Evolutionary conservation across 495 filamentous ascomycete species (phyloP), one percentile per base, ranked within the genome.

Genomic region (Penicillium samsonianum): DNA sequence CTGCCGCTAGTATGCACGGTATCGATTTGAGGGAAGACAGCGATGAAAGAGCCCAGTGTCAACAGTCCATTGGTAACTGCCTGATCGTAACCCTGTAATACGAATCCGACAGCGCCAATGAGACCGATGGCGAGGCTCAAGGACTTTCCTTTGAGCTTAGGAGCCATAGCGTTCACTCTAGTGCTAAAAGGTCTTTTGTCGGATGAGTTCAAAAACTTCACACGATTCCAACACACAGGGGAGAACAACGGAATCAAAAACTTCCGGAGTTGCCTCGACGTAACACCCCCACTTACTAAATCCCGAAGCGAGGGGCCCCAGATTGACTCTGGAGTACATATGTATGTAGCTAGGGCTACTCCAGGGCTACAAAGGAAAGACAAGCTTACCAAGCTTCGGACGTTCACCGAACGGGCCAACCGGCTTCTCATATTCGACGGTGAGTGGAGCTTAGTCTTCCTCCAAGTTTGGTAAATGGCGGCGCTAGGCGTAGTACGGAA

Each of bases 71-170:
- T 73, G 28, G 74, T 60, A 26, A 72, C 74, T 17, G 77, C 71
- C 41, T 80, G 71, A 51, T 80, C 77, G 63, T 80, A 82, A 9
- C 79, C 78, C 53, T 79, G 78, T 14, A 80, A 56, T 42, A 76
- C 65, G 58, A 77, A 80, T 9, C 59, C 63, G 2, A 62, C 56
- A 17, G 63, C 63, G 4, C 59, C 63, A 40, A 65, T 30, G 2
- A 65, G 17, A 28, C 63, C 41, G 31, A 65, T 59, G 30, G 61
- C 49, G 11, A 41, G 58, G 53, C 45, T 47, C 35, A 64, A 55
- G 10, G 55, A 48, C 31, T 61, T 64, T 16, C 62, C 62, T 35
- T 54, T 55, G 0, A 64, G 53, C 30, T 31, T 31, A 43, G 57
- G 9, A 7, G 52, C 52, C 52, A 54, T 51, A 4, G 33, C 30